Evolutionary conservation across 2,329 filamentous ascomycete species (phyloP).

Genomic region (Gnomoniopsis smithogilvyi): DNA sequence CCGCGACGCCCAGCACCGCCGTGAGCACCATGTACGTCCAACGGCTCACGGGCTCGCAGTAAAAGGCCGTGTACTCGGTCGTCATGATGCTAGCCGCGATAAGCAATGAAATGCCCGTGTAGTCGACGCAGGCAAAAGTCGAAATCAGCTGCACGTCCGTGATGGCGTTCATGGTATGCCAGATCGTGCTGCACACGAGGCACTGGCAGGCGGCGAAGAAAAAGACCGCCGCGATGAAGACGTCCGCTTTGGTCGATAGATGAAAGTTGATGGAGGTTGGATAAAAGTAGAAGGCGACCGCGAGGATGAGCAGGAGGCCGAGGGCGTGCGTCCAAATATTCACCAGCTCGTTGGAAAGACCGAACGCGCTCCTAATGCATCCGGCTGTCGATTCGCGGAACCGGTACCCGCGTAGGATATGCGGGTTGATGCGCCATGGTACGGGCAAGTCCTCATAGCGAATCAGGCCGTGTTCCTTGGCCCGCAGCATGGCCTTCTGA

Average conservation of each 20-base stretch:
- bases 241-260: constrained; percentile 80
- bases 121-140: constrained; percentile 95
- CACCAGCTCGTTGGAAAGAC: constrained; percentile 86
- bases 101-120: constrained; percentile 92
- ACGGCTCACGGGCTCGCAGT: constrained; percentile 87
- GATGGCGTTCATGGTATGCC: constrained; percentile 99
- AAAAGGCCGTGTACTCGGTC: constrained; percentile 97
- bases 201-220: constrained; percentile 96
- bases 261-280: constrained; percentile 83
- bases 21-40: constrained; percentile 85
- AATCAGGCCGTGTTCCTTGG: constrained; percentile 78
- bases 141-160: constrained; percentile 87
- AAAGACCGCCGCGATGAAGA: constrained; percentile 89
- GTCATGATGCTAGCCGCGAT: constrained; percentile 97
- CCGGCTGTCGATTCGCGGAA: constrained; percentile 90
- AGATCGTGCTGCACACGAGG: constrained; percentile 89
- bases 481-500: constrained; percentile 70
- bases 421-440: constrained; percentile 92
- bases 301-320: constrained; percentile 81
- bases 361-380: constrained; percentile 80
- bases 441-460: constrained; percentile 85
- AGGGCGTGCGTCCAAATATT: constrained; percentile 98
- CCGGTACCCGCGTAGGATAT: constrained; percentile 88
- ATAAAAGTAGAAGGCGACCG: constrained; percentile 95
- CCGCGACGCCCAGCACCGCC: constrained; percentile 75